Evolutionary conservation across 2,329 filamentous ascomycete species (phyloP), one percentile per base, ranked within the genome.

Genomic region (Ophiocordyceps camponoti-rufipedis): DNA sequence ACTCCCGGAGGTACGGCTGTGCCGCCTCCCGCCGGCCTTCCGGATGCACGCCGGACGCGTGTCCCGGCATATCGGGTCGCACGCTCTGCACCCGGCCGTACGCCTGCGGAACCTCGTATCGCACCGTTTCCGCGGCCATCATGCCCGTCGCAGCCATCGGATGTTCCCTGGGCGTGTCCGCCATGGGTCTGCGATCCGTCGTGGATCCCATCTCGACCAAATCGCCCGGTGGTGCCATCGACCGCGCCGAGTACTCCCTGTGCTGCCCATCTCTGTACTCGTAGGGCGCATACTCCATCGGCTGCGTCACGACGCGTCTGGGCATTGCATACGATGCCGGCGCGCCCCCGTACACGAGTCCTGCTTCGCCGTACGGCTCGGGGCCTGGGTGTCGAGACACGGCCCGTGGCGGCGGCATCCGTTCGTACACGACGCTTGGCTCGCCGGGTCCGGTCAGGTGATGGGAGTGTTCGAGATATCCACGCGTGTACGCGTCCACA

Each of bases 401-500:
- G 41, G 72, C 66, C 33, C 73, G 70, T 19, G 68, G 65, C 1
- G 70, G 66, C 1, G 70, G 66, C 12, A 69, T 62, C 52, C 80
- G 73, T 55, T 89, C 84, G 53, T 87, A 86, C 41, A 80, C 61
- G 45, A 77, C 56, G 46, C 78, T 73, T 23, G 68, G 63, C 29
- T 78, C 75, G 14, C 67, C 60, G 19, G 58, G 56, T 33, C 58
- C 56, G 28, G 55, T 49, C 14, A 67, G 52, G 23, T 59, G 52
- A 43, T 66, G 68, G 10, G 63, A 54, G 28, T 75, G 73, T 53
- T 80, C 75, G 48, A 72, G 60, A 63, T 88, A 95, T 57, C 85
- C 78, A 58, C 85, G 84, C 39, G 87, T 87, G 60, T 80, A 85
- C 49, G 84, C 78, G 62, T 95, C 88, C 46, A 93, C 70, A 32